phyloP scores from a whole-genome alignment of 441 rosid genomes.

The Mallotus japonicus region DNA sequence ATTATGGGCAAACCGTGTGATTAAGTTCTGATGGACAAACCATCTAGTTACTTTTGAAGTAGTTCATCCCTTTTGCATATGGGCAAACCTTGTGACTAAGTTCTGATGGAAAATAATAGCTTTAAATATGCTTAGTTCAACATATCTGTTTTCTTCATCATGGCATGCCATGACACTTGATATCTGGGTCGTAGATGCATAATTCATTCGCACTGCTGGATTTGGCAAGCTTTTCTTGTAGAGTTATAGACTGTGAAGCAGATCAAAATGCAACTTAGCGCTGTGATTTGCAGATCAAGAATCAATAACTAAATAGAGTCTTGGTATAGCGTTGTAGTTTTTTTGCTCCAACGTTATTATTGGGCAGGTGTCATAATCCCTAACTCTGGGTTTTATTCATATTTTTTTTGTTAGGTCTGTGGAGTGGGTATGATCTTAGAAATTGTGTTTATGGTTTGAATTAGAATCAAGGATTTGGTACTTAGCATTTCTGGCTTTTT shows the following conservation, averaged over 20 bases:
- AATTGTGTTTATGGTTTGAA: slow-evolving; percentile 3
- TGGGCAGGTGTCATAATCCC: background rate
- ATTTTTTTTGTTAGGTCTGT: background rate
- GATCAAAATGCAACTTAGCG: background rate
- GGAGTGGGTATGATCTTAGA: background rate
- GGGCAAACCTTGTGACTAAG: background rate
- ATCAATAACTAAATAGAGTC: background rate
- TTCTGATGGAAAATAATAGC: background rate
- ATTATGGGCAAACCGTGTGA: too few relatives aligned
- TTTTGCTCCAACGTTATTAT: slow-evolving; percentile 2
- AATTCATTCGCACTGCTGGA: background rate
- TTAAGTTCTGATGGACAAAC: background rate
- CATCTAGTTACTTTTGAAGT: too few relatives aligned
- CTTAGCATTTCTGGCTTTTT: background rate
- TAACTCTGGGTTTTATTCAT: background rate
- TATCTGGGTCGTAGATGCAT: background rate
- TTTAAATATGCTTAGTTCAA: background rate
- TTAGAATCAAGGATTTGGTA: background rate
- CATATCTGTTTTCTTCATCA: background rate
- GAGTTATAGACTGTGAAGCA: background rate
- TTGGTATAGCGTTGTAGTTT: background rate
- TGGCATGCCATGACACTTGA: background rate
- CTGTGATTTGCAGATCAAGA: background rate
- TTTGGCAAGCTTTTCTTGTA: background rate
- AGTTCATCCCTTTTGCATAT: too few relatives aligned